phyloP scores from a whole-genome alignment of 768 basidiomycete species.

The Suillus spraguei region DNA sequence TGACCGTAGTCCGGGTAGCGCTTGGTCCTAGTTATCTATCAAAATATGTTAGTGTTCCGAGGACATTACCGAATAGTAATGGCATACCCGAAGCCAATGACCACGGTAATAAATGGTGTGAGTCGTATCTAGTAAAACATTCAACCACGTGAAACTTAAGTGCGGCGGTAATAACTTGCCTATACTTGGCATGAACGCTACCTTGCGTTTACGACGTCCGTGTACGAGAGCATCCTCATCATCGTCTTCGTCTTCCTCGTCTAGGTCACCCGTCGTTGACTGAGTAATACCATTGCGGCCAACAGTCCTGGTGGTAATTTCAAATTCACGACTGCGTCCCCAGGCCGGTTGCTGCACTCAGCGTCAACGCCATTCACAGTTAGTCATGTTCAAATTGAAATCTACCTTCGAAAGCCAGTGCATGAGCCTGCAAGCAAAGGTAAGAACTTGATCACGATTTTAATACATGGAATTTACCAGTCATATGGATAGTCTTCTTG shows the following conservation, averaged over 20 bases:
- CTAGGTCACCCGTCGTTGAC: conserved; percentile 73
- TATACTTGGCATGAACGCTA: conserved; percentile 84
- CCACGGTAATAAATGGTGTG: conserved; percentile 91
- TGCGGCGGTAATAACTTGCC: conserved; percentile 46
- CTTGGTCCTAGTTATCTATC: conserved; percentile 78
- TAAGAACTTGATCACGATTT: conserved; percentile 15
- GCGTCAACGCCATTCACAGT: conserved; percentile 20
- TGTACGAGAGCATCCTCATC: conserved; percentile 60
- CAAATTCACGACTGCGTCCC: conserved; percentile 87
- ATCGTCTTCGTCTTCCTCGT: conserved; percentile 75
- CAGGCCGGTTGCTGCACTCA: conserved; percentile 79
- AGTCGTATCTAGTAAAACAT: conserved; percentile 62
- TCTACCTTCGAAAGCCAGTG: conserved; percentile 84
- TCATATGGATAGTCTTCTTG: conserved; percentile 89
- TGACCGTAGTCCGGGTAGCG: conserved; percentile 78
- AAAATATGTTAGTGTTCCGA: conserved; percentile 22
- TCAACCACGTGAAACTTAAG: conserved; percentile 16
- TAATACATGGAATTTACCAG: conserved; percentile 49
- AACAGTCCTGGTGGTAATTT: conserved; percentile 80
- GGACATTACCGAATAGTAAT: conserved; percentile 15
- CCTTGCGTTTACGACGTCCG: conserved; percentile 74
- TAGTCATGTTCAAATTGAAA: conserved; percentile 14
- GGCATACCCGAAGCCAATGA: conserved; percentile 78
- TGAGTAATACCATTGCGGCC: conserved; percentile 66
- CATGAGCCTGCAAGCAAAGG: conserved; percentile 61